Percentiles rank a stretch among this genome's conserved stretches.
These are phyloP conservation scores for Recurvomyces mirabilis DNA, from an alignment of 495 filamentous ascomycete species.

Conservation along the genomic window DNA sequence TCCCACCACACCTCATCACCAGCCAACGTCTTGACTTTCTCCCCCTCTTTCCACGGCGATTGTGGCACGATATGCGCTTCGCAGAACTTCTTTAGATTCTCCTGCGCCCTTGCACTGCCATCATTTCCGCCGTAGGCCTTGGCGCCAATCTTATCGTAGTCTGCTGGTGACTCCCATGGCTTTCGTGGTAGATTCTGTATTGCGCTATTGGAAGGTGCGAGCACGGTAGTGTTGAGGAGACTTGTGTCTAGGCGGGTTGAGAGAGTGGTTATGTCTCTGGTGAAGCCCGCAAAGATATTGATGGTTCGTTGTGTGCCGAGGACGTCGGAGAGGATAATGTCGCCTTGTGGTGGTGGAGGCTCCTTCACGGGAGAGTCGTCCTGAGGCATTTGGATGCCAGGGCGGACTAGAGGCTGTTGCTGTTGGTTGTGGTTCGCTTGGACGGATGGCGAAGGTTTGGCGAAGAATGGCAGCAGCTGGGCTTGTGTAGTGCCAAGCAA, in stretches of 20 bases:
- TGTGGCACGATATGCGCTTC: slow-evolving; percentile 71
- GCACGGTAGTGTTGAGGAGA: slow-evolving; percentile 68
- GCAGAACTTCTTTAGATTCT: slow-evolving; percentile 73
- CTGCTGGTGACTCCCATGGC: slow-evolving; percentile 83
- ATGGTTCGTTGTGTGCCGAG: slow-evolving; percentile 71
- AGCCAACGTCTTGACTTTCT: slow-evolving; percentile 58
- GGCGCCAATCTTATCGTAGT: slow-evolving; percentile 63
- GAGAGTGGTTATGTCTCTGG: slow-evolving; percentile 65
- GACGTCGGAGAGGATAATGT: slow-evolving; percentile 66
- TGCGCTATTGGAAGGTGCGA: slow-evolving; percentile 75
- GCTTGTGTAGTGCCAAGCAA: slow-evolving; percentile 3
- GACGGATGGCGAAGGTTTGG: not conserved
- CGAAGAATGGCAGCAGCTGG: slow-evolving; percentile 10
- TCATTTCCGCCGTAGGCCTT: slow-evolving; percentile 68
- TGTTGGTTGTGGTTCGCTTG: not conserved
- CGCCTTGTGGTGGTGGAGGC: slow-evolving; percentile 6
- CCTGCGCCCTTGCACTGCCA: slow-evolving; percentile 67
- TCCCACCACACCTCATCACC: slow-evolving; percentile 76
- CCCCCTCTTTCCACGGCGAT: slow-evolving; percentile 68
- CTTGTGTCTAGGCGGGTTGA: slow-evolving; percentile 58
- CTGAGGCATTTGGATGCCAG: slow-evolving; percentile 12
- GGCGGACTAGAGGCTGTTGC: slow-evolving; percentile 11
- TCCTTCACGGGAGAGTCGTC: slow-evolving; percentile 20
- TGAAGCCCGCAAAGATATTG: slow-evolving; percentile 80
- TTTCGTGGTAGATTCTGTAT: slow-evolving; percentile 73